These are phyloP conservation scores for Globisporangium paroecandrum DNA, from an alignment of 352 stramenopile species.

Conservation along the genomic window DNA sequence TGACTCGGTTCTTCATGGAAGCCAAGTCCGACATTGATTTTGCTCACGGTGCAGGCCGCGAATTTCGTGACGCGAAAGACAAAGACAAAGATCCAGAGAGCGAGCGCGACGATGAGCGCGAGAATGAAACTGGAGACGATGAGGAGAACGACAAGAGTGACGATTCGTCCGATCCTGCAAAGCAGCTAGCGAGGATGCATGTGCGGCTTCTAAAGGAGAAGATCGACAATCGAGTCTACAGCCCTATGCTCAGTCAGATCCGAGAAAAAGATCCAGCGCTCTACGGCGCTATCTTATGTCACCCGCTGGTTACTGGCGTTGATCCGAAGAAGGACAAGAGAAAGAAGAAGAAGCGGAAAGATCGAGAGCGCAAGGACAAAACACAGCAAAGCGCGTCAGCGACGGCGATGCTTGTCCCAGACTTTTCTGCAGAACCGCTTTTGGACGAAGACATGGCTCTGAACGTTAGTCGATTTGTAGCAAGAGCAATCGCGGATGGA, in stretches of 20 bases:
- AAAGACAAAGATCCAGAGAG: conserved; percentile 67
- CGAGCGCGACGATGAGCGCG: conserved; percentile 63
- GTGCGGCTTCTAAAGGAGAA: conserved; percentile 56
- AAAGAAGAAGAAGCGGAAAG: conserved; percentile 85
- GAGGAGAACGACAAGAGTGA: conserved; percentile 53
- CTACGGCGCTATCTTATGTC: conserved; percentile 81
- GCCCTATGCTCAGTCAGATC: conserved; percentile 67
- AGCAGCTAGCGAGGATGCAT: conserved; percentile 45
- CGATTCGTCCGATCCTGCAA: conserved; percentile 40
- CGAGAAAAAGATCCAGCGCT: conserved; percentile 77
- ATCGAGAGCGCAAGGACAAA: conserved; percentile 76
- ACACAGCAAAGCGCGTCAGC: conserved; percentile 26
- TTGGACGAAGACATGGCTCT: conserved; percentile 46
- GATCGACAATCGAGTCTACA: conserved; percentile 77
- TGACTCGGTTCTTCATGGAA: conserved; percentile 89
- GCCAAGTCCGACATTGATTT: conserved; percentile 89
- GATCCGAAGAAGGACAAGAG: conserved; percentile 79
- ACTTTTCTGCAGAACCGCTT: conserved; percentile 61
- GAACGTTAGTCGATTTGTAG: conserved; percentile 76
- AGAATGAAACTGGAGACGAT: conserved; percentile 50
- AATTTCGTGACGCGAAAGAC: conserved; percentile 68
- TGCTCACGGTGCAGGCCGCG: conserved; percentile 61
- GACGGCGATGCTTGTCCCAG: conserved; percentile 63
- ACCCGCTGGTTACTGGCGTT: conserved; percentile 76
- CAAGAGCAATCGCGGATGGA: conserved; percentile 68